phyloP scores from a whole-genome alignment of 805 yeast genomes.

The Wickerhamomyces alni region DNA sequence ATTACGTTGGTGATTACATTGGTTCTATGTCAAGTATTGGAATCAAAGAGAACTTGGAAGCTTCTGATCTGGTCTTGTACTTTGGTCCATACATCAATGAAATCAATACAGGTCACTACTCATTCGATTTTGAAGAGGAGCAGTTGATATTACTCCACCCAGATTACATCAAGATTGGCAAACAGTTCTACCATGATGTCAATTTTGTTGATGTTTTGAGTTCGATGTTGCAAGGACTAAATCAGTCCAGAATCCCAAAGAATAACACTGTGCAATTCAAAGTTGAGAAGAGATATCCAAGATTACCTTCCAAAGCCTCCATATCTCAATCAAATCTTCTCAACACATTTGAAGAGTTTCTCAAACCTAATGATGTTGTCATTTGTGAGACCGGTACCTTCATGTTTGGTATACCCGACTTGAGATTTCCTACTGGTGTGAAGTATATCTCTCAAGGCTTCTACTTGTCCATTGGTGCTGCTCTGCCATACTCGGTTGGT shows the following conservation, averaged over 20 bases:
- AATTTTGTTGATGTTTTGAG: slow-evolving; percentile 47
- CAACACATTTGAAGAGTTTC: slow-evolving; percentile 32
- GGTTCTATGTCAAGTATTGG: slow-evolving; percentile 51
- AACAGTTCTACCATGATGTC: slow-evolving; percentile 32
- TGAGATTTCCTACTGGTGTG: slow-evolving; percentile 50
- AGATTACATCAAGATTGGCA: slow-evolving; percentile 43
- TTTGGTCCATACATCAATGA: slow-evolving; percentile 67
- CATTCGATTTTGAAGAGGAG: slow-evolving; percentile 39
- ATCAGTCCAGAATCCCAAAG: slow-evolving; percentile 21
- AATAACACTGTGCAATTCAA: slow-evolving; percentile 11
- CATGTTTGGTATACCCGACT: slow-evolving; percentile 69
- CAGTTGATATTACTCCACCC: slow-evolving; percentile 46
- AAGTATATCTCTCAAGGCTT: slow-evolving; percentile 60
- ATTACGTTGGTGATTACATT: slow-evolving; percentile 66
- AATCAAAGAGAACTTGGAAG: slow-evolving; percentile 40
- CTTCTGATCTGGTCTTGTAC: slow-evolving; percentile 63
- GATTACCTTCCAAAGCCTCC: slow-evolving; percentile 21
- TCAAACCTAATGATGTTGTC: slow-evolving; percentile 63
- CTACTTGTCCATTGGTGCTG: slow-evolving; percentile 84
- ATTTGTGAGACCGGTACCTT: slow-evolving; percentile 81
- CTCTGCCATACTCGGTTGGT: slow-evolving; percentile 83
- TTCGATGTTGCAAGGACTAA: slow-evolving; percentile 32
- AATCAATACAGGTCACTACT: slow-evolving; percentile 62
- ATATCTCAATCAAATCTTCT: slow-evolving; percentile 44
- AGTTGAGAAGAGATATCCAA: slow-evolving; percentile 18